Base-by-base conservation (phyloP, 1,284 basidiomycete species). In the Microbotryum saponariae region DNA sequence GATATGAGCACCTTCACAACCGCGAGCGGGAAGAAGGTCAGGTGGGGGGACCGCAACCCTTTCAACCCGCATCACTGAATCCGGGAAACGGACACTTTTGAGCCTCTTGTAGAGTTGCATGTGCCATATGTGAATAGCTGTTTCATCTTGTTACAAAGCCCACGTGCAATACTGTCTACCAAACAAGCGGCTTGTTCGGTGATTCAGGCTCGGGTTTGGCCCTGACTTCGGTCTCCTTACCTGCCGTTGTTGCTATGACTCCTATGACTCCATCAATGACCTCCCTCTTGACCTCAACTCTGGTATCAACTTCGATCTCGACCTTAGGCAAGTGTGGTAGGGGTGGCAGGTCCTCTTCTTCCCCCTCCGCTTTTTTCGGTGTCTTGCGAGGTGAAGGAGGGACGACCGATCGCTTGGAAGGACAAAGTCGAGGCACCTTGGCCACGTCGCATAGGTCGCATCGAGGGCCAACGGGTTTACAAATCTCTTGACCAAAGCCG, bases 401-500 rank as follows among this genome's bases (percentile, higher is more conserved):
- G 4, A 66, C 66, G 42, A 67, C 65, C 21, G 37, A 42, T 42
- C 66, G 51, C 27, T 74, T 66, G 0, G 74, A 75, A 0, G 79
- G 78, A 63, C 79, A 79, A 9, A 79, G 62, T 54, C 72, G 74
- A 50, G 71, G 55, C 1, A 55, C 69, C 58, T 71, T 68, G 0
- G 73, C 77, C 2, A 80, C 63, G 23, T 77, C 70, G 69, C 91
- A 93, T n/a, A 81, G 71, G 65, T 88, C 86, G 72, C 93, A 97
- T 44, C 85, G 81, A 0, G 93, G 91, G 0, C 84, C 82, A 9
- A 90, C 81, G 2, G 93, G 90, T 1, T 86, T 78, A 68, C 93
- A 97, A 3, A 97, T 81, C 1, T 81, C 82, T 85, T 89, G 94
- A 16, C 92, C 92, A 68, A 96, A 94, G 0, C 92, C 91, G 8